Base-by-base conservation (phyloP, 805 yeast genomes). In the Lachancea sp. region DNA sequence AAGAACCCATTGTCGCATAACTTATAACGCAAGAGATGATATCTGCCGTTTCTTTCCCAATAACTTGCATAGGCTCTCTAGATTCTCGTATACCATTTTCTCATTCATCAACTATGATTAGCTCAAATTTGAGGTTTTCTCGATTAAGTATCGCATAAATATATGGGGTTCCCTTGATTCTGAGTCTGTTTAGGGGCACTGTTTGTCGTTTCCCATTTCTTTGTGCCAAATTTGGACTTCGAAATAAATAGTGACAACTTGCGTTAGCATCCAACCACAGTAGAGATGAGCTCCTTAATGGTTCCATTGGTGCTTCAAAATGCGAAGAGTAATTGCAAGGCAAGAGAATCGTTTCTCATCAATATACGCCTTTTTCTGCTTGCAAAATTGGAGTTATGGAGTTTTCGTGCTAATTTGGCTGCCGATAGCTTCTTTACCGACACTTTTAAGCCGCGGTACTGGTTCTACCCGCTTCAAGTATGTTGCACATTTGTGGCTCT, bases 231-330 rank as follows among this genome's bases (percentile, higher is more conserved):
- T n/a, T n/a, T n/a, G n/a, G n/a, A n/a, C n/a, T n/a, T n/a, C n/a
- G n/a, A n/a, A n/a, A n/a, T n/a, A n/a, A n/a, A n/a, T n/a, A n/a
- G n/a, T n/a, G n/a, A n/a, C n/a, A n/a, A n/a, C n/a, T n/a, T n/a
- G n/a, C 6, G 15, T 4, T 5, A 28, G 30, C 30, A 11, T 6
- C 15, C 29, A 9, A 13, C 30, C 9, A 8, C 30, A 8, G 18
- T 5, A 9, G 6, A 9, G 4, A 36, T 36, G 40, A 21, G 34
- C 6, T 36, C 40, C 9, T 61, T 55, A 47, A 28, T 28, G 26
- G 15, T 36, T 5, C 40, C 40, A 4, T n/a, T 9, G 25, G 11
- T 15, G 8, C 5, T 17, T 9, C 23, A n/a, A 8, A 34, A 26
- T 12, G 23, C 11, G 11, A 22, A 34, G 12, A 9, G 21, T 8